Conservation (phyloP, 2,329 filamentous ascomycete species). For the Scortechinia acanthostroma region DNA sequence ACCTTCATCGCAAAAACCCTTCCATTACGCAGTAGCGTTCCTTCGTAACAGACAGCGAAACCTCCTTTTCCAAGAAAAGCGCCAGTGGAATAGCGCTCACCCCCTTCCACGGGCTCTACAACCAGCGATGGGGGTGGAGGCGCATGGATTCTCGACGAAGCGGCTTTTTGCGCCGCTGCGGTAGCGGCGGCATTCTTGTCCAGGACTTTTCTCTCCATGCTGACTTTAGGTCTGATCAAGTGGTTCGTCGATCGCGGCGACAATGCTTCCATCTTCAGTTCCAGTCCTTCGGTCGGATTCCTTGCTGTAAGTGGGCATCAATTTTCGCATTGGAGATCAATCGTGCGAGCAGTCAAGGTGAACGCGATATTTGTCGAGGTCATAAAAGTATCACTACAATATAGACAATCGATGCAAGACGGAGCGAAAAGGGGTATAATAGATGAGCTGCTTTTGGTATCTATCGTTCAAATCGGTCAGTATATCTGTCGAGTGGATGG, state of each 20-base stretch:
- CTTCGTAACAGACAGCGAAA: conserved; percentile 40
- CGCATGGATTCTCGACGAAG: conserved; percentile 30
- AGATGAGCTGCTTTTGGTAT: too few relatives aligned
- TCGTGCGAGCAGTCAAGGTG: too few relatives aligned
- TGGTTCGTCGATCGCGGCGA: conserved; percentile 37
- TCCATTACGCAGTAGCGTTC: conserved; percentile 28
- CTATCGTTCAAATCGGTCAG: too few relatives aligned
- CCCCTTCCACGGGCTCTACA: conserved; percentile 29
- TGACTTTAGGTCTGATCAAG: conserved; percentile 27
- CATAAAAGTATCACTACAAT: too few relatives aligned
- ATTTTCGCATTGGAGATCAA: too few relatives aligned
- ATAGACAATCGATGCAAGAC: too few relatives aligned
- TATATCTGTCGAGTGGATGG: too few relatives aligned
- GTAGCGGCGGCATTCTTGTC: conserved; percentile 14
- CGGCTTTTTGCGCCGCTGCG: conserved; percentile 16
- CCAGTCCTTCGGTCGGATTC: too few relatives aligned
- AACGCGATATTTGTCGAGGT: too few relatives aligned
- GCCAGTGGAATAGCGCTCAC: conserved; percentile 33
- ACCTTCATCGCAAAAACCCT: conserved; percentile 38
- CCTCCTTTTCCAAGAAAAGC: conserved; percentile 37
- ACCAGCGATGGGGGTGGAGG: conserved; percentile 31
- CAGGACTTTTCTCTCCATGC: conserved; percentile 17
- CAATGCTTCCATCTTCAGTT: conserved; percentile 32
- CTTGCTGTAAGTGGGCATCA: too few relatives aligned
- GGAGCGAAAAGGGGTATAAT: too few relatives aligned